Evolutionary conservation across 345 rosid genomes (phyloP).

Genomic region (Laguncularia racemosa): DNA sequence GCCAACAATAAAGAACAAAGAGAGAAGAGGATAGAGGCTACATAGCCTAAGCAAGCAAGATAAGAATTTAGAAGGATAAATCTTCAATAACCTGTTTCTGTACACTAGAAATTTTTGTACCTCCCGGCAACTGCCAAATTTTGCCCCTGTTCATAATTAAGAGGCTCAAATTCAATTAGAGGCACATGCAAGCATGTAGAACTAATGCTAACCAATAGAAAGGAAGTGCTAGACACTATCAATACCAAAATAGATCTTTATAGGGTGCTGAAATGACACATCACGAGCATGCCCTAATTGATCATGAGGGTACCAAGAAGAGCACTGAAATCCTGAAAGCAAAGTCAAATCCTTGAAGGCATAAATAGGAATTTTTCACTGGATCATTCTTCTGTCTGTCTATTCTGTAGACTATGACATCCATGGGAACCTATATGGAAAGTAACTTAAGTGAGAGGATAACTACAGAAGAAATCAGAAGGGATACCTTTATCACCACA

Average conservation of each 20-base stretch:
- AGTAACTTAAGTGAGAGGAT: no score
- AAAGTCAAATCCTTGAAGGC: slow-evolving; percentile 6
- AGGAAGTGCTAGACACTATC: slow-evolving; percentile 2
- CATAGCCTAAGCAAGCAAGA: not conserved
- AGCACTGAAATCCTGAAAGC: slow-evolving; percentile 69
- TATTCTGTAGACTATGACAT: no score
- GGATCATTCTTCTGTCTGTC: no score
- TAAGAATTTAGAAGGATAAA: not conserved
- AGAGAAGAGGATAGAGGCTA: not conserved
- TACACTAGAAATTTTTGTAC: slow-evolving; percentile 70
- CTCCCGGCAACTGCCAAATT: slow-evolving; percentile 90
- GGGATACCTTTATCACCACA: slow-evolving; percentile 92
- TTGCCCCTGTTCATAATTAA: slow-evolving; percentile 51
- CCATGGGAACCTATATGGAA: no score
- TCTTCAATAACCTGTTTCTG: slow-evolving; percentile 52
- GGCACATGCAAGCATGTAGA: slow-evolving; percentile 5
- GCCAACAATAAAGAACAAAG: not conserved
- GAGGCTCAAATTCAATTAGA: no score
- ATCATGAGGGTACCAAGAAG: slow-evolving; percentile 69
- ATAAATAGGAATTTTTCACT: not conserved
- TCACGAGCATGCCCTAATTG: slow-evolving; percentile 71
- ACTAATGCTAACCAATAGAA: slow-evolving; percentile 3
- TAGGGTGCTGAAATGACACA: slow-evolving; percentile 89
- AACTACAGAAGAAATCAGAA: not conserved
- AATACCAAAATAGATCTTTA: slow-evolving; percentile 88